These are phyloP conservation scores for Populus simonii DNA, from an alignment of 345 rosid species.

Conservation along the genomic window DNA sequence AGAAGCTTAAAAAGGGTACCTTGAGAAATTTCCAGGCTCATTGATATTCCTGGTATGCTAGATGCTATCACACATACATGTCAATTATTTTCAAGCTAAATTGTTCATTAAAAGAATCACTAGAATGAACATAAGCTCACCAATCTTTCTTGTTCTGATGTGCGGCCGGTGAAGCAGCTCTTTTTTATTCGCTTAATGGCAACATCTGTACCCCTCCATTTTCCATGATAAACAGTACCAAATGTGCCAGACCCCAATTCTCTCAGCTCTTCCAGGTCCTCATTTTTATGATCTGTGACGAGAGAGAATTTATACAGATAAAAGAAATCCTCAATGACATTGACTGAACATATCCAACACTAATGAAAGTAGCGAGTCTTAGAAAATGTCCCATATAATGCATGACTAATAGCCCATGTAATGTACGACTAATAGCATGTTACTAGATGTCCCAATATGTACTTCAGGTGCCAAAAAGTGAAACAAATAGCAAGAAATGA, in stretches of 20 bases:
- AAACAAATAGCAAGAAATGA: background rate
- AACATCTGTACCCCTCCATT: slow-evolving; percentile 98
- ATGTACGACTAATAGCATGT: background rate
- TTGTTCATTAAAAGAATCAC: background rate
- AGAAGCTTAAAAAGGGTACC: background rate
- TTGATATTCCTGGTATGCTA: background rate
- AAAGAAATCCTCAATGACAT: slow-evolving; percentile 1
- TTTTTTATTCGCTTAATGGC: slow-evolving; percentile 96
- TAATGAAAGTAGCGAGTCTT: background rate
- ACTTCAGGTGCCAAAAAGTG: background rate
- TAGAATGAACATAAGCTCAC: slow-evolving; percentile 27
- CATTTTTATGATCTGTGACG: slow-evolving; percentile 73
- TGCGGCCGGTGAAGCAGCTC: slow-evolving; percentile 88
- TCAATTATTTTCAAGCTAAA: background rate
- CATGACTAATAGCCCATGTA: background rate
- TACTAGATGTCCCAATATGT: background rate
- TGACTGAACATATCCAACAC: background rate
- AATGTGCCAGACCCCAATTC: slow-evolving; percentile 97
- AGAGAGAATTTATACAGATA: background rate
- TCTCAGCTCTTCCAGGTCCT: slow-evolving; percentile 88
- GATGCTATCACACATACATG: background rate
- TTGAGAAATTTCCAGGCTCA: background rate
- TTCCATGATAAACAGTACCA: slow-evolving; percentile 98
- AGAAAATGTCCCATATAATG: background rate
- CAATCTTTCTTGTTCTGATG: slow-evolving; percentile 96